Evolutionary conservation across 331 rosid species (phyloP).

Genomic region (Spiraea crenata): DNA sequence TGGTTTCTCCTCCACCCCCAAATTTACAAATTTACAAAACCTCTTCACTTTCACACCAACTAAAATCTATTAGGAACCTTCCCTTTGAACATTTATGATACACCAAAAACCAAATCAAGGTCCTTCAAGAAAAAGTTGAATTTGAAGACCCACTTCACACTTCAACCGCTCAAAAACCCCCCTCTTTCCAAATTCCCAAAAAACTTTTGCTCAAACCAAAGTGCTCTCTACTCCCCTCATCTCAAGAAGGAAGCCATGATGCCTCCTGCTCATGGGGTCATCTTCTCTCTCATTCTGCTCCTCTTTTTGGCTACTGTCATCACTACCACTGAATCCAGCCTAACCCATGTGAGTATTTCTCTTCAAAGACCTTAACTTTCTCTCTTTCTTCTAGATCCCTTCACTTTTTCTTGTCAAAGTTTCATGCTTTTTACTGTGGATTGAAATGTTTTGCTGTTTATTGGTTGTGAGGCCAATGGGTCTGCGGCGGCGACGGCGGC

Average conservation of each 20-base stretch:
- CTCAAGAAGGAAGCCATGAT: constrained; percentile 38
- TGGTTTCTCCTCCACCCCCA: neutral
- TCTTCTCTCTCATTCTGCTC: constrained; percentile 54
- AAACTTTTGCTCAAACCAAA: constrained; percentile 29
- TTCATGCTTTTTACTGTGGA: constrained; percentile 24
- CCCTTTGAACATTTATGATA: constrained; percentile 26
- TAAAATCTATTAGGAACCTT: constrained; percentile 11
- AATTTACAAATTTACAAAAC: constrained; percentile 1
- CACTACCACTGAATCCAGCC: constrained; percentile 40
- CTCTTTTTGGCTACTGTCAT: constrained; percentile 43
- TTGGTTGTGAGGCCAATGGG: constrained; percentile 61
- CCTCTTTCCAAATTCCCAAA: constrained; percentile 27
- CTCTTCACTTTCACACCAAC: constrained; percentile 14
- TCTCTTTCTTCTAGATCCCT: constrained; percentile 35
- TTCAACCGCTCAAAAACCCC: constrained; percentile 5
- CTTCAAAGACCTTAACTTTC: constrained; percentile 14
- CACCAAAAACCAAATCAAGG: constrained; percentile 34
- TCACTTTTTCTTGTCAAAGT: neutral
- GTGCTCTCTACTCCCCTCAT: constrained; percentile 20
- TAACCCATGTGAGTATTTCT: constrained; percentile 52
- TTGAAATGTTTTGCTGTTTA: constrained; percentile 29
- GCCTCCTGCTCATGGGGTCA: constrained; percentile 50
- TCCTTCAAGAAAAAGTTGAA: constrained; percentile 13
- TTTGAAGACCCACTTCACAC: constrained; percentile 23
- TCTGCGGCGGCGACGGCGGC: constrained; percentile 30